Conservation (phyloP, 306 rosid genomes). For the Fragaria iinumae region DNA sequence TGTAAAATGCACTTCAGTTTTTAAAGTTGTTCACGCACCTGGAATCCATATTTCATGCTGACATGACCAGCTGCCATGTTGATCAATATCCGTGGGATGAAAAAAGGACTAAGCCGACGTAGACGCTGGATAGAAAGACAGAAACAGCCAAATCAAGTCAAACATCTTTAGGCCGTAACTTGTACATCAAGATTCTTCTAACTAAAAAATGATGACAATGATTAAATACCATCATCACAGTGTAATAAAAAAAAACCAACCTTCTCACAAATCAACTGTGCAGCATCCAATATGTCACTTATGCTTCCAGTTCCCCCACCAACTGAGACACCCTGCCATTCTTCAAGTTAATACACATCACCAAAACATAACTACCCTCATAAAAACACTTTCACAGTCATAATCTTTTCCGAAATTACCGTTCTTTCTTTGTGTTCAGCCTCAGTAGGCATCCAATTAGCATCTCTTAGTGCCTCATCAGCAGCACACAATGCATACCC, state of each 20-base stretch:
- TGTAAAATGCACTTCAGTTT: constrained; percentile 8
- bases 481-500: constrained; percentile 95
- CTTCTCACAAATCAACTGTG: constrained; percentile 81
- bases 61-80: constrained; percentile 98
- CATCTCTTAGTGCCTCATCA: constrained; percentile 88
- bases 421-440: constrained; percentile 74
- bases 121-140: constrained; percentile 46
- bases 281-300: constrained; percentile 81
- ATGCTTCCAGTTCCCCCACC: constrained; percentile 96
- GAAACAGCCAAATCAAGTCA: constrained; percentile 2
- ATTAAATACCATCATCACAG: constrained; percentile 1
- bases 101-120: constrained; percentile 97
- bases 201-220: constrained; percentile 13
- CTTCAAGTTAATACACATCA: constrained; percentile 30
- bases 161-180: constrained; percentile 11
- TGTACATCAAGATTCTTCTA: constrained; percentile 4
- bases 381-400: not conserved
- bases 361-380: constrained; percentile 1
- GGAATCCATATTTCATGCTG: constrained; percentile 97
- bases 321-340: constrained; percentile 76
- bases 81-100: constrained; percentile 86
- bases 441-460: constrained; percentile 79
- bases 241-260: constrained; percentile 34
- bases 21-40: constrained; percentile 47
- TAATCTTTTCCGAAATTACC: constrained; percentile 35